Percentiles rank a stretch among this genome's conserved stretches.
Evolutionary conservation across 2,329 filamentous ascomycete species (phyloP).

Genomic region (Xylogone sp.): DNA sequence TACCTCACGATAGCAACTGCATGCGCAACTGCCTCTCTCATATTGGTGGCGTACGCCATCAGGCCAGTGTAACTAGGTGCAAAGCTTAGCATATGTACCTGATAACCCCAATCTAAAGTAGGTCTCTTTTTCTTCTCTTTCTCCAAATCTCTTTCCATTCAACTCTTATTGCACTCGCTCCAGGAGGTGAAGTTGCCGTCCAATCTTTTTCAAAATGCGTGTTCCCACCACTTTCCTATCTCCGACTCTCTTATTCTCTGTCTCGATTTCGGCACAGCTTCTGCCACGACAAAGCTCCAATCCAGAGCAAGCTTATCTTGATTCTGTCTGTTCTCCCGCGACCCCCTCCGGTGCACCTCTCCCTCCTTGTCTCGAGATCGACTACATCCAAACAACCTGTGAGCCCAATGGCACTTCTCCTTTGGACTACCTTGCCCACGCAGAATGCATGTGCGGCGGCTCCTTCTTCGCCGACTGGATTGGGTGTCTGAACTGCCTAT

Average conservation of each 20-base stretch:
- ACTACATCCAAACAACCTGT: conserved; percentile 31
- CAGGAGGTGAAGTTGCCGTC: no score
- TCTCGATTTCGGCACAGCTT: background rate
- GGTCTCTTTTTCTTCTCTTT: no score
- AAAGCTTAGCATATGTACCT: no score
- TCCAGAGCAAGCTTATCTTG: conserved; percentile 7
- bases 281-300: conserved; percentile 6
- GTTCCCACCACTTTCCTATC: conserved; percentile 24
- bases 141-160: no score
- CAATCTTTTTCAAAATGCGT: background rate
- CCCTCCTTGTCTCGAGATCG: conserved; percentile 30
- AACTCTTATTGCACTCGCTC: no score
- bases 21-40: no score
- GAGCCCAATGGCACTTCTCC: conserved; percentile 29
- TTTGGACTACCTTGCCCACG: conserved; percentile 25
- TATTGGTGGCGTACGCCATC: no score
- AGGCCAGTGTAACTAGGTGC: no score
- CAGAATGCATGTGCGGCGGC: conserved; percentile 39
- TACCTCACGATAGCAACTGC: no score
- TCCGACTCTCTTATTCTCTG: conserved; percentile 11
- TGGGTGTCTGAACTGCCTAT: conserved; percentile 38
- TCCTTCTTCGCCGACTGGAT: conserved; percentile 40
- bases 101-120: no score
- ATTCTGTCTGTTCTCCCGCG: conserved; percentile 15
- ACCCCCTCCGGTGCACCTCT: conserved; percentile 15